Evolutionary conservation across 495 filamentous ascomycete genomes (phyloP).

Genomic region (Chaetomium tenue): DNA sequence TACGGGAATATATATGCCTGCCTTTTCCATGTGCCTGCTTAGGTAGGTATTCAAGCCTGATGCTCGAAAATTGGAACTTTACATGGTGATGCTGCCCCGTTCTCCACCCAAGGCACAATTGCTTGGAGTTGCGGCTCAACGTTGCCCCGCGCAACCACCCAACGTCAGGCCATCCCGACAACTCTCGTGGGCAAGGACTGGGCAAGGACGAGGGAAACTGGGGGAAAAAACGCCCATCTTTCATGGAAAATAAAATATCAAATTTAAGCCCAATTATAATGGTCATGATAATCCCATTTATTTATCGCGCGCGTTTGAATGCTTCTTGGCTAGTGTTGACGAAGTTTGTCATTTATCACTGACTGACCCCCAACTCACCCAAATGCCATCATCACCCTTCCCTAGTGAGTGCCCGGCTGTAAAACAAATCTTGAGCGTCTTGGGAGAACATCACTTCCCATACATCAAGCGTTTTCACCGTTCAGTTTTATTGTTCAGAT

Average conservation of each 20-base stretch:
- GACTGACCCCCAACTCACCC: background rate
- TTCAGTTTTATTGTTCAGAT: background rate
- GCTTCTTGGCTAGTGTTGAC: background rate
- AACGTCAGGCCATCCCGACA: background rate
- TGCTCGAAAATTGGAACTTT: background rate
- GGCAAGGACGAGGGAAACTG: background rate
- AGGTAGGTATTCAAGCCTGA: background rate
- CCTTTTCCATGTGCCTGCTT: background rate
- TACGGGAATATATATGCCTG: background rate
- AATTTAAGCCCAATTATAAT: too few relatives aligned
- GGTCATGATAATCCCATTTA: background rate
- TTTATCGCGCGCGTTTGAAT: background rate
- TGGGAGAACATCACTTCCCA: background rate
- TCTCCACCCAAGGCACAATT: too few relatives aligned
- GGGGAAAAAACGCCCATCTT: background rate
- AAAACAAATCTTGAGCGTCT: background rate
- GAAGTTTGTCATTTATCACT: too few relatives aligned
- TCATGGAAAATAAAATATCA: too few relatives aligned
- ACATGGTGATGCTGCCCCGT: background rate
- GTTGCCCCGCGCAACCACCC: constrained; percentile 9
- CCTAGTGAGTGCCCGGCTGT: background rate
- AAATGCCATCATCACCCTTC: background rate
- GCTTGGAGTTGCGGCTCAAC: constrained; percentile 6
- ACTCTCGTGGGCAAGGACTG: background rate
- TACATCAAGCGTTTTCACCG: too few relatives aligned